Evolutionary conservation across 257 asterid species (phyloP), one percentile per base, ranked within the genome.

Genomic region (Marsdenia floribunda): DNA sequence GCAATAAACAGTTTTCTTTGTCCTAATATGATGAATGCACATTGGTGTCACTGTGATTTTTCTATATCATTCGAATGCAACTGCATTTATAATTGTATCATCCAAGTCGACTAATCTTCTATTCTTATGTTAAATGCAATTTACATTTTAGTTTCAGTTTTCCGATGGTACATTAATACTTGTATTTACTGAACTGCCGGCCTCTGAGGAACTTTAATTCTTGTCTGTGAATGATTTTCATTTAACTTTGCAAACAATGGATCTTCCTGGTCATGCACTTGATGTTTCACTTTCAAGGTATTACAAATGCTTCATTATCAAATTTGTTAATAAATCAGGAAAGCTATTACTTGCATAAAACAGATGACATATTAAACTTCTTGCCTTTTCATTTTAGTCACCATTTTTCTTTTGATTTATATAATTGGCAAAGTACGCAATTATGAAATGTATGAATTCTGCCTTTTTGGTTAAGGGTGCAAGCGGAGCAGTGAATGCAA

Each of bases 401-500:
- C 22, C 26, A 11, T 14, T 71, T 18, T 4, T 24, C 54, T 44
- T 73, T 21, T 14, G 69, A 63, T 33, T 63, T 37, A 2, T 63
- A 29, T 0, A 35, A 14, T 61, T 9, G 29, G 35, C 24, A 0
- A 21, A 33, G 22, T 35, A 15, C 15, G 40, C 4, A 49, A 11
- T 15, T 75, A 16, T 24, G 33, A 76, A 70, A 76, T 73, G 16
- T 33, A 35, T n/a, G 53, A 64, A 59, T 64, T 65, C 74, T 64
- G 73, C 53, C 22, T 69, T n/a, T 53, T 70, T 66, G 70, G 77
- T 80, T 38, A 74, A 94, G 99, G 99, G 99, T 72, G 99, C 99
- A 53, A 92, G 97, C 72, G 99, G 97, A 81, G 99, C 99, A 68
- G 92, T 92, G 82, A 94, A 89, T 80, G 97, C 99, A 7, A 83